Conservation (phyloP, 257 asterid species). For the Scutellaria galericulata region DNA sequence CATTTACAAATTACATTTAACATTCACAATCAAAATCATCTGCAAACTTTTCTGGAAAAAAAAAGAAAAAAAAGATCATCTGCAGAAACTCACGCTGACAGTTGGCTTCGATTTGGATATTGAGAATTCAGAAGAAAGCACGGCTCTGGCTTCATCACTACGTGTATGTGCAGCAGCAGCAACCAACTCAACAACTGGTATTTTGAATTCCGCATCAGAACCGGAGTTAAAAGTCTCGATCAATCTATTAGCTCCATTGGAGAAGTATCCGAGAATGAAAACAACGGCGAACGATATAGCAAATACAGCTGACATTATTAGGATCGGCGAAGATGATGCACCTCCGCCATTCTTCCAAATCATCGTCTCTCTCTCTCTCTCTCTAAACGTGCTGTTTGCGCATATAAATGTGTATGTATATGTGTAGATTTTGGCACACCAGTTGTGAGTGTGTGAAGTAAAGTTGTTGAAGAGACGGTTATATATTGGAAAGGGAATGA, state of each 20-base stretch:
- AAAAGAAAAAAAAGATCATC: neutral
- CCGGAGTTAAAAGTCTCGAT: constrained; percentile 22
- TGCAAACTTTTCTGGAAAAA: no score
- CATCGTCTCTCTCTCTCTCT: constrained; percentile 23
- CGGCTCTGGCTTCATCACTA: constrained; percentile 41
- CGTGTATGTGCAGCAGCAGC: constrained; percentile 35
- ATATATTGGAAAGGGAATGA: constrained; percentile 24
- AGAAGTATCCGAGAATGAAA: constrained; percentile 31
- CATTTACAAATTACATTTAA: constrained; percentile 10
- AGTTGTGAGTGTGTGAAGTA: constrained; percentile 42
- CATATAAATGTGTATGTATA: neutral
- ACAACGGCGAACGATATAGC: constrained; percentile 31
- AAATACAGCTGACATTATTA: constrained; percentile 31
- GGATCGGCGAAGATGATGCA: constrained; percentile 21
- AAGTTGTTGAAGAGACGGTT: constrained; percentile 52
- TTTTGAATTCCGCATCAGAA: constrained; percentile 27
- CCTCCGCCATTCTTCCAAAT: constrained; percentile 33
- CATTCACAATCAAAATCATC: constrained; percentile 21
- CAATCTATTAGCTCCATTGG: constrained; percentile 30
- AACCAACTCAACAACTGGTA: constrained; percentile 42
- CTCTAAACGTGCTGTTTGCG: neutral
- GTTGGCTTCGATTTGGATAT: constrained; percentile 42
- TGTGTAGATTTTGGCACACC: neutral
- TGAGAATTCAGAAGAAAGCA: constrained; percentile 42
- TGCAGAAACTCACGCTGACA: constrained; percentile 32